phyloP scores from a whole-genome alignment of 2,329 filamentous ascomycete species.

The Colletotrichum siamense region DNA sequence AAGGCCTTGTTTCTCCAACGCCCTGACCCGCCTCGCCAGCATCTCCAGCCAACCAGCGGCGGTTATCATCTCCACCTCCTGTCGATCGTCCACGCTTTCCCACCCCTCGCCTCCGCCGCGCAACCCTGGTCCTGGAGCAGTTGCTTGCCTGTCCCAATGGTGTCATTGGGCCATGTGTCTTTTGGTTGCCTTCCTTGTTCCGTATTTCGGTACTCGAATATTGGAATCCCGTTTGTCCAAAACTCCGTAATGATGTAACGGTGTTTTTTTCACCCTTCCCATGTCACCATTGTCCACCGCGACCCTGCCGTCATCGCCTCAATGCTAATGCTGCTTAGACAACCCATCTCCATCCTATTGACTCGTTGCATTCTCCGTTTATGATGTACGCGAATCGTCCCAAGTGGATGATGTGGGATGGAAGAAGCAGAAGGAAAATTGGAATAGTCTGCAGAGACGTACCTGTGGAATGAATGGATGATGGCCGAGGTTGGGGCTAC shows the following conservation, averaged over 20 bases:
- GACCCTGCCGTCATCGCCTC: not conserved
- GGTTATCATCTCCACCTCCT: constrained; percentile 4
- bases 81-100: constrained; percentile 5
- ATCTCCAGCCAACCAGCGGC: not conserved
- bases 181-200: not conserved
- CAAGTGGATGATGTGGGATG: constrained; percentile 4
- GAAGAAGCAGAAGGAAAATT: not conserved
- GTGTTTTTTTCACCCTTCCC: not conserved
- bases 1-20: not conserved
- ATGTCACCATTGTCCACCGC: not conserved
- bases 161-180: constrained; percentile 1
- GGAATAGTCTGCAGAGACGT: not conserved
- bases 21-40: not conserved
- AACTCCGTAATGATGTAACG: constrained; percentile 5
- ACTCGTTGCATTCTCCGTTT: not conserved
- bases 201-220: not conserved
- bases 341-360: not conserved
- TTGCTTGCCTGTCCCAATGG: not conserved
- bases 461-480: not conserved
- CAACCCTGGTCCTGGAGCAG: not conserved
- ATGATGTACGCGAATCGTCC: not conserved
- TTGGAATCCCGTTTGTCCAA: not conserved
- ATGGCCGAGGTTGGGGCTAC: not conserved
- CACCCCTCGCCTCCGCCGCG: constrained; percentile 7
- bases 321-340: not conserved